Evolutionary conservation across 2,329 filamentous ascomycete genomes (phyloP), one percentile per base, ranked within the genome.

Genomic region (Diaporthe humulicola): DNA sequence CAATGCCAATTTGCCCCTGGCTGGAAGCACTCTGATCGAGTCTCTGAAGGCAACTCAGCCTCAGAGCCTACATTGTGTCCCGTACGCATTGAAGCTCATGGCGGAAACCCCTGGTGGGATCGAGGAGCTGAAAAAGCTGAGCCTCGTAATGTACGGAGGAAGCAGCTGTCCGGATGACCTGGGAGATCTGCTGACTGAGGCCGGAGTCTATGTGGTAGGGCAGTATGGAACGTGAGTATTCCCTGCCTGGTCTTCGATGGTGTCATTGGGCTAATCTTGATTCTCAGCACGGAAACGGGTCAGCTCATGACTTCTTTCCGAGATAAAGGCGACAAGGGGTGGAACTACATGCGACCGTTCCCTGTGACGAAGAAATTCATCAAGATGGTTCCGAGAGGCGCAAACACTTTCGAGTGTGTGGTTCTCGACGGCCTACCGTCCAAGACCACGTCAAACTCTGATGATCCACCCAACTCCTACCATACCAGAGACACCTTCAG

Each of bases 71-170:
- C 87, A 90, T 75, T 86, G 84, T 33, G 90, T 92, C 3, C 90
- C 90, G 0, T 92, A 91, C 75, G 86, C 88, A 0, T 79, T 92
- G 52, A 90, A 91, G 76, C 81, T 92, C 1, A 83, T 92, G 0
- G 86, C 87, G 0, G 90, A 92, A 78, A 86, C 86, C 0, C 81
- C 86, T 1, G 85, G 87, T 15, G 90, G 90, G 0, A 83, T 90
- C 9, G 80, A 84, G 5, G 81, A 81, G 15, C 79, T 90, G 50
- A 81, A 81, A 14, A 82, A 80, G 19, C 82, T 86, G 36, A 84
- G 87, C 66, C 79, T 87, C 4, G 88, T 90, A 33, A 83, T 87
- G 75, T 89, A 86, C 58, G 88, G 85, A 15, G 89, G 89, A 1
- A 88, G 87, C 52, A 84, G 86, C 38, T 89, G 87, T 75, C 89